phyloP scores from a whole-genome alignment of 2,329 filamentous ascomycete genomes.

The Shiraia sp. region DNA sequence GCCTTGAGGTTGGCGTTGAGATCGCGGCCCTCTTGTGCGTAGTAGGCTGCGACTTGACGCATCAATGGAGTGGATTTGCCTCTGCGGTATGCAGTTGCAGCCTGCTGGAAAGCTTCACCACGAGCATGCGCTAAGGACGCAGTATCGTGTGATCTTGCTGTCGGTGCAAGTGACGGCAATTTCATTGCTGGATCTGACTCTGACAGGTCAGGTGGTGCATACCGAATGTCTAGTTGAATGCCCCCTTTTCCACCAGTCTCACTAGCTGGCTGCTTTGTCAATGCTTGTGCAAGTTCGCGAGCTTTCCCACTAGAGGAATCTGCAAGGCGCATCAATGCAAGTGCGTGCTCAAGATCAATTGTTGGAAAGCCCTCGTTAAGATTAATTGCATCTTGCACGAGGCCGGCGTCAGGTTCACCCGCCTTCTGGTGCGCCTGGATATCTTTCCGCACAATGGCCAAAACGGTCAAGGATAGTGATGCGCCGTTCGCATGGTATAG shows the following conservation, averaged over 20 bases:
- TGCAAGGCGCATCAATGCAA: slow-evolving; percentile 60
- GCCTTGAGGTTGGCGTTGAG: slow-evolving; percentile 61
- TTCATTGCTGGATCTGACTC: slow-evolving; percentile 33
- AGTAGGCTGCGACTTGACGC: slow-evolving; percentile 75
- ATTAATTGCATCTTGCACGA: slow-evolving; percentile 56
- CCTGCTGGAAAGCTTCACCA: slow-evolving; percentile 59
- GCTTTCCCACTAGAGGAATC: slow-evolving; percentile 61
- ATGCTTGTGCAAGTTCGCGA: slow-evolving; percentile 61
- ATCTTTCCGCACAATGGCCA: slow-evolving; percentile 55
- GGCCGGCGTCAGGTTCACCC: slow-evolving; percentile 45
- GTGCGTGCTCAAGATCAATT: slow-evolving; percentile 53
- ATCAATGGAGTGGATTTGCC: slow-evolving; percentile 73
- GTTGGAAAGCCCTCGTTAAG: slow-evolving; percentile 60
- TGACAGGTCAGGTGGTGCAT: slow-evolving; percentile 47
- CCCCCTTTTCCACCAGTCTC: slow-evolving; percentile 38
- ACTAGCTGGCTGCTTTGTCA: slow-evolving; percentile 47
- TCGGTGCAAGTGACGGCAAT: slow-evolving; percentile 29
- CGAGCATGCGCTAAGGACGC: slow-evolving; percentile 52
- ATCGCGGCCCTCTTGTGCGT: slow-evolving; percentile 71
- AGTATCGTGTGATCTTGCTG: slow-evolving; percentile 46
- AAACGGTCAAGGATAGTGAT: slow-evolving; percentile 60
- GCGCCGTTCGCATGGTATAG: slow-evolving; percentile 63
- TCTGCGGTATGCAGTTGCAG: slow-evolving; percentile 61
- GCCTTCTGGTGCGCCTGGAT: slow-evolving; percentile 45
- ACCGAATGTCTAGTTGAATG: slow-evolving; percentile 54